Conservation (phyloP, 2,329 filamentous ascomycete species). For the Colletotrichum eleusines region DNA sequence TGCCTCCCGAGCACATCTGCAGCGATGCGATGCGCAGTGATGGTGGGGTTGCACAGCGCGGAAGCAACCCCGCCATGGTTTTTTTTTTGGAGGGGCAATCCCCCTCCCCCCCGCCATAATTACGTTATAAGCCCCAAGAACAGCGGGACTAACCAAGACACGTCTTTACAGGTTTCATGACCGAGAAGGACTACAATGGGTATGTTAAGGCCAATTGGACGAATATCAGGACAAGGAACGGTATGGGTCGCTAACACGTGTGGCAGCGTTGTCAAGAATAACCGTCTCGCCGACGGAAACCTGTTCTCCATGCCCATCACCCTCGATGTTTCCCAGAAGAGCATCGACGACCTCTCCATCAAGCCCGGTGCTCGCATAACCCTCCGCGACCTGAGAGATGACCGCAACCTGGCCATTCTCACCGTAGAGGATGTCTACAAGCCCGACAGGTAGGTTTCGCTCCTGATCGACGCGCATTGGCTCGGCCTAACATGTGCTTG, state of each 20-base stretch:
- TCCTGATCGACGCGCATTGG: slow-evolving; percentile 65
- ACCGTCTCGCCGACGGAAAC: slow-evolving; percentile 87
- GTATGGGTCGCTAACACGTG: slow-evolving; percentile 47
- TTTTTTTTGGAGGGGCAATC: slow-evolving; percentile 33
- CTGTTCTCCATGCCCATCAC: slow-evolving; percentile 98
- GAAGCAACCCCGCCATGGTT: slow-evolving; percentile 36
- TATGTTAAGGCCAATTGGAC: slow-evolving; percentile 57
- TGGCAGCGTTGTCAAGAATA: slow-evolving; percentile 86
- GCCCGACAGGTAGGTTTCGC: slow-evolving; percentile 85
- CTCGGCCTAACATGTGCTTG: slow-evolving; percentile 24
- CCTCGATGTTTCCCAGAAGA: slow-evolving; percentile 82
- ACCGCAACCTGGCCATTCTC: slow-evolving; percentile 94
- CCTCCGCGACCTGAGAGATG: slow-evolving; percentile 94
- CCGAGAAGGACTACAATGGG: slow-evolving; percentile 96
- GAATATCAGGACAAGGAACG: neutral
- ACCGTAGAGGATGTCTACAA: slow-evolving; percentile 96
- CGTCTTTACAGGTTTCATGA: slow-evolving; percentile 85
- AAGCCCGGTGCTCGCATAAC: slow-evolving; percentile 86
- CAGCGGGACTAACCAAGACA: slow-evolving; percentile 33
- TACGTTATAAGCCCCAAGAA: slow-evolving; percentile 23
- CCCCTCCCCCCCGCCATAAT: slow-evolving; percentile 37
- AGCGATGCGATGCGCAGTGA: slow-evolving; percentile 17
- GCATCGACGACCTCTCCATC: slow-evolving; percentile 79
- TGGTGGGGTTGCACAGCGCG: slow-evolving; percentile 40
- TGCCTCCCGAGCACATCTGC: slow-evolving; percentile 5